phyloP scores from a whole-genome alignment of 2,329 filamentous ascomycete species.

The Pseudogymnoascus sp. region DNA sequence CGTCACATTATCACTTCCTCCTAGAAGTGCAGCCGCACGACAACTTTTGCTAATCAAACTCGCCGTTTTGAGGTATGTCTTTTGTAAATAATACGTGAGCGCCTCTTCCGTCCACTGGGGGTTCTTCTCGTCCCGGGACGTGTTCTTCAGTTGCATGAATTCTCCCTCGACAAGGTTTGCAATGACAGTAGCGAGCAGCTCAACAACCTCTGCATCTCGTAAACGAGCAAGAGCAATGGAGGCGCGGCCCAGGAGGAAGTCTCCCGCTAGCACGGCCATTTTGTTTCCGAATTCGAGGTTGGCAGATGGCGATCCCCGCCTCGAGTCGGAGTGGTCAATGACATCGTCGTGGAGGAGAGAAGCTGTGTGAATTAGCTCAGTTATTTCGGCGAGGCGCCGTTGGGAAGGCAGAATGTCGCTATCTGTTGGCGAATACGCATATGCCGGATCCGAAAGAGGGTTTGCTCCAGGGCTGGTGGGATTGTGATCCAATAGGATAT shows the following conservation, averaged over 20 bases:
- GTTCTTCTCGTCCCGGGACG: slow-evolving; percentile 74
- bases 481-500: slow-evolving; percentile 72
- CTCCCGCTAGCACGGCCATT: slow-evolving; percentile 96
- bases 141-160: slow-evolving; percentile 99
- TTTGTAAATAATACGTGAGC: slow-evolving; percentile 88
- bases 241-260: slow-evolving; percentile 86
- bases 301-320: slow-evolving; percentile 76
- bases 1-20: slow-evolving; percentile 64
- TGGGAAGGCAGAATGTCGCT: slow-evolving; percentile 84
- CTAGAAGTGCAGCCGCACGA: slow-evolving; percentile 78
- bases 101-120: slow-evolving; percentile 83
- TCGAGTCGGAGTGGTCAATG: slow-evolving; percentile 82
- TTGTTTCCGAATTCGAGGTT: slow-evolving; percentile 98
- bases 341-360: slow-evolving; percentile 97
- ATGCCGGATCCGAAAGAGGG: slow-evolving; percentile 37
- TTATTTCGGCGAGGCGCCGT: slow-evolving; percentile 87
- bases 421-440: slow-evolving; percentile 31
- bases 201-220: slow-evolving; percentile 86
- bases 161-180: slow-evolving; percentile 97
- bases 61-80: slow-evolving; percentile 96
- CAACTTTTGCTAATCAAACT: slow-evolving; percentile 95
- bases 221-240: slow-evolving; percentile 88
- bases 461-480: slow-evolving; percentile 49
- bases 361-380: slow-evolving; percentile 93
- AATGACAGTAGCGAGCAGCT: slow-evolving; percentile 90